Evolutionary conservation across 176 grass and related monocot species (phyloP), one percentile per base, ranked within the genome.

Genomic region (Raddia guianensis): DNA sequence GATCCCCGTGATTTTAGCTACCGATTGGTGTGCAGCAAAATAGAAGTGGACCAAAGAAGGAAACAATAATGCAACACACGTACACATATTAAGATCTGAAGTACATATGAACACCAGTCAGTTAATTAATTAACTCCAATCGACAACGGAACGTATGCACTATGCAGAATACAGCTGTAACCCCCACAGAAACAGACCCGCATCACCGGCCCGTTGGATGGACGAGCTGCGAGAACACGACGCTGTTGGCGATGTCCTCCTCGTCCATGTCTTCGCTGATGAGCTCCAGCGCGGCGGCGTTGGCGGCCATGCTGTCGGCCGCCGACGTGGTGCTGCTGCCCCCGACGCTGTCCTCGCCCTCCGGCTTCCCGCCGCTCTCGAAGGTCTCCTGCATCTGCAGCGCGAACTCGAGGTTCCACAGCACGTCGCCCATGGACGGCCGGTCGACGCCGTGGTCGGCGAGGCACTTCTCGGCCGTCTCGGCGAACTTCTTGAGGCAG

Each of bases 201-300:
- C 57, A 67, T 87, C 81, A 88, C 18, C 80, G 75, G 19, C 86
- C 86, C 12, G 86, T 88, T 16, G 86, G 80, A 33, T 51, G 81
- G 3, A 83, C 61, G 46, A 88, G 75, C 63, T 88, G 86, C 19
- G 80, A 88, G 80, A 88, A 83, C 33, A 84, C 75, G 4, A 88
- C 75, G 18, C 80, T 84, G 60, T 84, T 88, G 35, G 86, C 86
- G 9, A 84, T 88, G 51, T 83, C 86, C 68, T 88, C 80, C 75
- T 88, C 86, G 74, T 88, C 86, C 74, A 83, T 88, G 33, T 88
- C 86, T 75, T 88, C 80, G 62, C 68, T 79, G 75, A 84, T 88
- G 1, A 79, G 45, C 55, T 49, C 46, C 0, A 88, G 80, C 61
- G 75, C 75, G 0, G 80, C 86, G 0, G 68, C 80, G 0, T 82